Base-by-base conservation (phyloP, 768 basidiomycete species). In the Pleurotus eryngii region DNA sequence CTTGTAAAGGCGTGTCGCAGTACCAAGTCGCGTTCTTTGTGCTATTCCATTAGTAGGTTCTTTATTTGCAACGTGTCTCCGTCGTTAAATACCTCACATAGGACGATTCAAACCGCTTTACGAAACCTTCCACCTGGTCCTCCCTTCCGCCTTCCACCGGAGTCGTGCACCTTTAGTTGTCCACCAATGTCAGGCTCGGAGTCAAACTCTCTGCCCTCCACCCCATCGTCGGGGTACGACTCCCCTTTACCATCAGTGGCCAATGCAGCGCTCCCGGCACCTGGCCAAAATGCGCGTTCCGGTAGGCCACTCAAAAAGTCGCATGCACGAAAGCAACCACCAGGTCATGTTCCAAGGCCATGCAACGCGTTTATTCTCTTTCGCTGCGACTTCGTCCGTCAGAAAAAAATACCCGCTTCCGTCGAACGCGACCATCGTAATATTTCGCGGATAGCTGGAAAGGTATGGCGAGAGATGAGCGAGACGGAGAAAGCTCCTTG, bases 311-410 rank as follows among this genome's bases (percentile, higher is more conserved):
- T 8, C 9, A 54, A 42, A 42, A 54, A 54, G 22, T 54, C 78
- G 6, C 81, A 83, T 61, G 75, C 79, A 1, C 72, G 75, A 42
- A 79, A 78, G 42, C 79, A 76, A 53, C 76, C 81, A 1, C 55
- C 64, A 4, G 79, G 74, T 4, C 89, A 89, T 65, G 80, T 90
- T 39, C 85, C 86, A 15, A 82, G 90, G 24, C 88, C 89, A 0
- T 75, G 85, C 14, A 91, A 91, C 68, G 85, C 89, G 0, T 92
- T 92, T 71, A 90, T 92, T 61, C 79, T 91, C 60, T 92, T 89
- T 67, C 80, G 90, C 42, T 87, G 83, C 65, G 83, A 90, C 65
- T 84, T 89, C 54, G 83, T 87, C 14, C 78, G 82, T 50, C 82
- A 87, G 60, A 77, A 83, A 54, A 78, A 82, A 59, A 74, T 81